Evolutionary conservation across 805 yeast genomes (phyloP).

Genomic region (Debaryomyces prosopidis): DNA sequence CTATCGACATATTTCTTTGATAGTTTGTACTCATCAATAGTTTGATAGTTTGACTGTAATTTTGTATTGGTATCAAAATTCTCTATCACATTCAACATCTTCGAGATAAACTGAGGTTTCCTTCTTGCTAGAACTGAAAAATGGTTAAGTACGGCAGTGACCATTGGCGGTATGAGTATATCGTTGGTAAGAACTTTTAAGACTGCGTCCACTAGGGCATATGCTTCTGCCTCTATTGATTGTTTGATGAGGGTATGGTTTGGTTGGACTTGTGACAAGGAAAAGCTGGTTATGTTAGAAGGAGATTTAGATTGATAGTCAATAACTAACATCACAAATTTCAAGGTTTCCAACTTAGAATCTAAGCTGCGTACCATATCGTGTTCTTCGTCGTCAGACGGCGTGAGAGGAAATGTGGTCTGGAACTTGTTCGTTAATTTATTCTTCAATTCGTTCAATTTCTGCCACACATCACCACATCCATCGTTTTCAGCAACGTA

Average conservation of each 20-base stretch:
- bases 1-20: slow-evolving; percentile 66
- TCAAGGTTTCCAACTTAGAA: slow-evolving; percentile 66
- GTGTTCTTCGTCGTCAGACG: slow-evolving; percentile 48
- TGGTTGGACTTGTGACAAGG: slow-evolving; percentile 50
- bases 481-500: slow-evolving; percentile 50
- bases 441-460: slow-evolving; percentile 55
- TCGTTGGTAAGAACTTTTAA: slow-evolving; percentile 57
- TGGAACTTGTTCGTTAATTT: slow-evolving; percentile 63
- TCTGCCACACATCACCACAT: slow-evolving; percentile 52
- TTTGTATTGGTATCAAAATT: slow-evolving; percentile 61
- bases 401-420: slow-evolving; percentile 52
- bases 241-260: slow-evolving; percentile 67
- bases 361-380: slow-evolving; percentile 55
- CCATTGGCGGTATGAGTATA: slow-evolving; percentile 51
- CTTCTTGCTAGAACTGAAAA: slow-evolving; percentile 61
- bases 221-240: slow-evolving; percentile 65
- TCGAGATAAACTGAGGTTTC: slow-evolving; percentile 60
- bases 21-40: slow-evolving; percentile 50
- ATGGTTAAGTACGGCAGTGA: slow-evolving; percentile 69
- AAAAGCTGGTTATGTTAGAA: slow-evolving; percentile 35
- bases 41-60: slow-evolving; percentile 49
- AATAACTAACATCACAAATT: slow-evolving; percentile 55
- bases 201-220: slow-evolving; percentile 64
- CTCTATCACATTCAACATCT: slow-evolving; percentile 59
- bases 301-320: slow-evolving; percentile 49